Evolutionary conservation across 139 green algal species (phyloP), one percentile per base, ranked within the genome.

Genomic region (Mychonastes homosphaera): DNA sequence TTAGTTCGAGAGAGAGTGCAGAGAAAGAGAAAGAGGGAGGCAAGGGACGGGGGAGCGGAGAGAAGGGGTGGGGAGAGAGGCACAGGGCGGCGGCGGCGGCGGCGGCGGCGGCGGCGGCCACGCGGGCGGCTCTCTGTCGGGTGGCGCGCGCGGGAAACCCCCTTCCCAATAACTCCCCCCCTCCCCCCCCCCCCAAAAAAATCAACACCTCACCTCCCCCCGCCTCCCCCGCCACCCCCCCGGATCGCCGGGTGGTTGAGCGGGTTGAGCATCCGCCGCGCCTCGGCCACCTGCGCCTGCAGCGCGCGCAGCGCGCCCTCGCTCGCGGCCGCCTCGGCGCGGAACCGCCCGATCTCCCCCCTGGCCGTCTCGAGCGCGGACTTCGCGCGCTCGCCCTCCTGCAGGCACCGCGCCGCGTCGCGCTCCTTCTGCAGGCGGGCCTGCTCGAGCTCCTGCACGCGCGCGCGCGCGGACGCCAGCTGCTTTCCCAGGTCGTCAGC

Each of bases 121-220:
- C n/a, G n/a, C n/a, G n/a, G n/a, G n/a, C n/a, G n/a, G n/a, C n/a
- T n/a, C n/a, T n/a, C n/a, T n/a, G n/a, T n/a, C n/a, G n/a, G n/a
- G n/a, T n/a, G n/a, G n/a, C n/a, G n/a, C n/a, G n/a, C n/a, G n/a
- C n/a, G n/a, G n/a, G n/a, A n/a, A n/a, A n/a, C n/a, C n/a, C n/a
- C n/a, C n/a, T n/a, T 46, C 39, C 16, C 15, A 46, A 46, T 16
- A 13, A 46, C 16, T 46, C 15, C 15, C 39, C 16, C 39, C 15
- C 16, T 46, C 39, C 15, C 16, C 16, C 16, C 41, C 23, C 41
- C 41, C 41, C 41, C 6, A 48, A 48, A 48, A 7, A 15, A 18
- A 48, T 15, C 5, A 56, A 56, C 49, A 18, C 36, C 36, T 60
- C 43, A 58, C 15, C 58, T 84, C 49, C 18, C 41, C 6, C 34